Conservation (phyloP, 2,329 filamentous ascomycete genomes). For the Leptodontidium sp. region DNA sequence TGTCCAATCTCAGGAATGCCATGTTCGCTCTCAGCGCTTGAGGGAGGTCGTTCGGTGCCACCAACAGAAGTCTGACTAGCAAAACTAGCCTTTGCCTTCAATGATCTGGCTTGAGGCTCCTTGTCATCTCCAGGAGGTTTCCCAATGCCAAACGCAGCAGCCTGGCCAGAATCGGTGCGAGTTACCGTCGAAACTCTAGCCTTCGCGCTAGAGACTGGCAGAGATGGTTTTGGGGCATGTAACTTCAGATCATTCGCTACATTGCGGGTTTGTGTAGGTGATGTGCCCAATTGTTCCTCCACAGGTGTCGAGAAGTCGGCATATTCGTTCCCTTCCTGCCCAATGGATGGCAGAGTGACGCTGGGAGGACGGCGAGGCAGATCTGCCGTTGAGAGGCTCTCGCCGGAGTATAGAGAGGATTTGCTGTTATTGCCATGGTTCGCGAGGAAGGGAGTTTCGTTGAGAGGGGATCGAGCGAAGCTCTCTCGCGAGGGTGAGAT, state of each 20-base stretch:
- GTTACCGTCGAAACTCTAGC: conserved; percentile 85
- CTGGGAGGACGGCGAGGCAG: conserved; percentile 71
- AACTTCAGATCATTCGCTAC: conserved; percentile 84
- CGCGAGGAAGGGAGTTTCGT: conserved; percentile 66
- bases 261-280: conserved; percentile 78
- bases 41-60: conserved; percentile 59
- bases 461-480: conserved; percentile 87
- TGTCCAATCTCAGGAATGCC: conserved; percentile 93
- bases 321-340: conserved; percentile 91
- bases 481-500: conserved; percentile 76
- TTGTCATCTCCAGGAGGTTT: conserved; percentile 63
- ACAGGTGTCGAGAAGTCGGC: conserved; percentile 62
- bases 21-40: conserved; percentile 74
- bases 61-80: conserved; percentile 54
- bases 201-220: conserved; percentile 83
- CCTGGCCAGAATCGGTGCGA: conserved; percentile 87
- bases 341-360: conserved; percentile 82
- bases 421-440: conserved; percentile 45
- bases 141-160: conserved; percentile 85
- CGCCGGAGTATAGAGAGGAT: conserved; percentile 50
- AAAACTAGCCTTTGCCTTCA: conserved; percentile 71
- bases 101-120: conserved; percentile 57
- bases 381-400: conserved; percentile 50
- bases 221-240: conserved; percentile 86
- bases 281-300: conserved; percentile 52